A percentile compares a stretch with the other conserved stretches of the same genome.
These are phyloP conservation scores for Podospora pseudopauciseta DNA, from an alignment of 495 filamentous ascomycete species.

Conservation along the genomic window DNA sequence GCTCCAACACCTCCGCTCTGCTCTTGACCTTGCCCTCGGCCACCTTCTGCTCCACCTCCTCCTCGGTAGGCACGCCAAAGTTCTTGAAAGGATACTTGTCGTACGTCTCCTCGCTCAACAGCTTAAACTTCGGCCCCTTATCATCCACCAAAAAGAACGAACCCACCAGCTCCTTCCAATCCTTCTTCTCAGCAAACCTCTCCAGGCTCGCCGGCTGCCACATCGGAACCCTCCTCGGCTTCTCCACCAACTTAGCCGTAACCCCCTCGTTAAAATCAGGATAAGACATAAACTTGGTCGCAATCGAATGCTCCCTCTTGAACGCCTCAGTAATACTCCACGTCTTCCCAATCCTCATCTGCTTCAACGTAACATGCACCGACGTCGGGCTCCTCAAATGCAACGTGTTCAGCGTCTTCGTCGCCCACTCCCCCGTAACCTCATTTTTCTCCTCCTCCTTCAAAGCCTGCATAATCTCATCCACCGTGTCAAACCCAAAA, in stretches of 20 bases:
- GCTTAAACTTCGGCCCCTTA: constrained; percentile 46
- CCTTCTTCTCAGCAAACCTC: constrained; percentile 47
- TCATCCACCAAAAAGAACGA: constrained; percentile 53
- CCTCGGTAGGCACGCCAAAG: constrained; percentile 69
- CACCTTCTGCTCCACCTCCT: constrained; percentile 59
- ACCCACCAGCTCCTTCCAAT: constrained; percentile 43
- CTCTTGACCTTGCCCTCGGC: constrained; percentile 32
- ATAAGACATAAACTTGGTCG: constrained; percentile 76
- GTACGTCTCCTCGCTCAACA: constrained; percentile 54
- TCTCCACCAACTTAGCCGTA: constrained; percentile 65
- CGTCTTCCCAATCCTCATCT: constrained; percentile 66
- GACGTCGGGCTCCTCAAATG: constrained; percentile 74
- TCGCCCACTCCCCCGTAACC: constrained; percentile 63
- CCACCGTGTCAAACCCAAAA: constrained; percentile 62
- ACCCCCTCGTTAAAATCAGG: constrained; percentile 89
- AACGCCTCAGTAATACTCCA: constrained; percentile 85
- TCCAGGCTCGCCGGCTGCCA: constrained; percentile 72
- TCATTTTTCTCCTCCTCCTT: constrained; percentile 46
- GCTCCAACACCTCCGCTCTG: constrained; percentile 42
- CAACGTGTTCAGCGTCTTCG: constrained; percentile 66
- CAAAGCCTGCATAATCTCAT: constrained; percentile 67
- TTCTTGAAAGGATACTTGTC: constrained; percentile 61
- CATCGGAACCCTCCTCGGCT: constrained; percentile 48
- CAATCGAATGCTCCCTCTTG: constrained; percentile 74
- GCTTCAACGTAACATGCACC: constrained; percentile 73